phyloP scores from a whole-genome alignment of 2,329 filamentous ascomycete genomes.

The Neopestalotiopsis sp. region DNA sequence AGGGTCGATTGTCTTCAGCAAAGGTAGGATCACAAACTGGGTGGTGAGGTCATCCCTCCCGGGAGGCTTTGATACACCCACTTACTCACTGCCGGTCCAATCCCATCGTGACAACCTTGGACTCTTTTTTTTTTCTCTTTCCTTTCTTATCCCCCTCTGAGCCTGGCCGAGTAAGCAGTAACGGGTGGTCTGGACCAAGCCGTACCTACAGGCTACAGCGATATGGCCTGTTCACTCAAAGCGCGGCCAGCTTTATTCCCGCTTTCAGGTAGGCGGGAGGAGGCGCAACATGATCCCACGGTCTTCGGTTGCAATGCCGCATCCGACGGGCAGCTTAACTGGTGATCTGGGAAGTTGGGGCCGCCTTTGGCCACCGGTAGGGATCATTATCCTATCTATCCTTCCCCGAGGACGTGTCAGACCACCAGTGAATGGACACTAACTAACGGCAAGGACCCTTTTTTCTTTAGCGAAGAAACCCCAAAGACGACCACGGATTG shows the following conservation, averaged over 20 bases:
- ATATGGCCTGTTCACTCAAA: no score
- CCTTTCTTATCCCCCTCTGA: no score
- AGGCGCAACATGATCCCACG: background rate
- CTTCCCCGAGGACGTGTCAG: no score
- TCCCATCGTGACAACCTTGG: background rate
- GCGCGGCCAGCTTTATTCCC: background rate
- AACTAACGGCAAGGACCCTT: no score
- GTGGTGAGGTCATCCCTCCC: background rate
- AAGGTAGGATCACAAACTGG: background rate
- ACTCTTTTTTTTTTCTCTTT: background rate
- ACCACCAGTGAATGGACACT: no score
- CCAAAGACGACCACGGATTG: background rate
- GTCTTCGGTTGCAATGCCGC: background rate
- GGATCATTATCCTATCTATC: no score
- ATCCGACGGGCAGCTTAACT: background rate
- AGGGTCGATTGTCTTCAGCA: background rate
- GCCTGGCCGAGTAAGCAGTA: background rate
- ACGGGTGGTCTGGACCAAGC: background rate
- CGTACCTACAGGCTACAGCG: no score
- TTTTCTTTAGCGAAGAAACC: no score
- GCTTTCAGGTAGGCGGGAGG: background rate
- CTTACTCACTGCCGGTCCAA: background rate
- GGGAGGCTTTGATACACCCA: background rate
- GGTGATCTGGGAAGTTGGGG: no score
- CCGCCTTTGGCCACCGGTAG: no score